Percentiles rank a stretch among this genome's conserved stretches.
Conservation (phyloP, 495 filamentous ascomycete species). For the Usnea hakonensis region DNA sequence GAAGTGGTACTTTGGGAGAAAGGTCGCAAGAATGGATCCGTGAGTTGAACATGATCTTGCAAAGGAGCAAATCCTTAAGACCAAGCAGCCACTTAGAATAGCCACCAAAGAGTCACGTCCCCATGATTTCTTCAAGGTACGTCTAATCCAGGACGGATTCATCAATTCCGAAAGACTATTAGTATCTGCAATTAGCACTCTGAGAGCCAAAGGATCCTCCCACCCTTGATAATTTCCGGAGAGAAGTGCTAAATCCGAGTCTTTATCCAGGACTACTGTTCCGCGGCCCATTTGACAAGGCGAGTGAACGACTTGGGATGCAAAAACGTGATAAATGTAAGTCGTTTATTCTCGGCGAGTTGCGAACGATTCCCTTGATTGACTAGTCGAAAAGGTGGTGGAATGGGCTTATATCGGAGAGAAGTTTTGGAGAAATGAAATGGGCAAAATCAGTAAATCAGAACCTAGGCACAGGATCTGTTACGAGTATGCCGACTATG, state of each 20-base stretch:
- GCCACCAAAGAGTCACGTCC: constrained; percentile 5
- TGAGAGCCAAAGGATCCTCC: not conserved
- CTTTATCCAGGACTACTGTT: constrained; percentile 18
- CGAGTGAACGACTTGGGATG: constrained; percentile 21
- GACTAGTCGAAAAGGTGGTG: not conserved
- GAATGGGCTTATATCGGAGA: constrained; percentile 17
- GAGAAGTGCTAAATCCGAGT: not conserved
- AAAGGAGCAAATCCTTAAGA: not conserved
- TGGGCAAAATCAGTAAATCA: not conserved
- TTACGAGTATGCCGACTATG: constrained; percentile 16
- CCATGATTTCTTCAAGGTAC: not conserved
- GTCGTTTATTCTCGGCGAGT: not conserved
- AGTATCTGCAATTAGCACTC: not conserved
- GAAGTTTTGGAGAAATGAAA: not conserved
- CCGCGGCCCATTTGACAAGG: constrained; percentile 20
- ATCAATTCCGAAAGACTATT: not conserved
- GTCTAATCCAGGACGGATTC: not conserved
- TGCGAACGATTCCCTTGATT: too few species aligned
- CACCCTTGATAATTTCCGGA: not conserved
- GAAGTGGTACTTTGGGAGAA: constrained; percentile 19
- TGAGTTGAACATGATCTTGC: not conserved
- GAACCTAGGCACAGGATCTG: constrained; percentile 11
- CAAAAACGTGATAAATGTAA: constrained; percentile 20
- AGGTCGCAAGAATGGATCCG: not conserved
- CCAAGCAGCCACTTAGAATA: not conserved